Evolutionary conservation across 768 basidiomycete genomes (phyloP).

Genomic region (Xerocomellus chrysenteron): DNA sequence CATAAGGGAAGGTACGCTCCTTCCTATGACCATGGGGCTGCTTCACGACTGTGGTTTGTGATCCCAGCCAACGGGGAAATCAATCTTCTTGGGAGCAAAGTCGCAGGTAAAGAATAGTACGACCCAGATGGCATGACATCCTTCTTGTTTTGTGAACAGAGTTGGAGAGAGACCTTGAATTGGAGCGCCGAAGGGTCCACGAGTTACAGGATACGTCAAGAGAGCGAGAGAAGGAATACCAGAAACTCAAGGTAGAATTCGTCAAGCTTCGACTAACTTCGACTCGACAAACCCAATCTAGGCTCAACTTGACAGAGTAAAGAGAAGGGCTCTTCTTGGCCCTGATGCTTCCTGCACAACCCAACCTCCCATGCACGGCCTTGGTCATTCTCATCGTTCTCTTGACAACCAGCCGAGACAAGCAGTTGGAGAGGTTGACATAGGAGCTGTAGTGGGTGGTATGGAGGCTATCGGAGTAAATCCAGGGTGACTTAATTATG

Average conservation of each 20-base stretch:
- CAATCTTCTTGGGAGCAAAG: conserved; percentile 64
- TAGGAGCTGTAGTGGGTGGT: conserved; percentile 57
- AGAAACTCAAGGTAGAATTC: conserved; percentile 68
- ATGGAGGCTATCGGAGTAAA: conserved; percentile 66
- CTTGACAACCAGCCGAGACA: conserved; percentile 21
- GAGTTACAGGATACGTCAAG: conserved; percentile 72
- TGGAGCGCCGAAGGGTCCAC: conserved; percentile 70
- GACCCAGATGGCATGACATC: neutral
- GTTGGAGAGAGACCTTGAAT: conserved; percentile 75
- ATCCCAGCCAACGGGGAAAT: conserved; percentile 74
- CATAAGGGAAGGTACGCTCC: conserved; percentile 67
- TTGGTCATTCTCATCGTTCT: conserved; percentile 16
- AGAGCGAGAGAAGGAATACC: conserved; percentile 84
- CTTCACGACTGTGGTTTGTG: neutral
- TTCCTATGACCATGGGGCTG: neutral
- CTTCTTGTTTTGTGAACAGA: conserved; percentile 42
- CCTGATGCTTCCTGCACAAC: conserved; percentile 24
- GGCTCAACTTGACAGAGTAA: conserved; percentile 80
- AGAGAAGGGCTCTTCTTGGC: conserved; percentile 75
- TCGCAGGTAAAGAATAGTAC: conserved; percentile 45
- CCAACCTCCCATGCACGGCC: conserved; percentile 19
- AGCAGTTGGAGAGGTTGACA: conserved; percentile 35
- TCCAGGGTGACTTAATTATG: neutral
- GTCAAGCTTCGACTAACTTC: neutral
- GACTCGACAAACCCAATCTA: conserved; percentile 26